Percentiles rank a stretch among this genome's conserved stretches.
Conservation (phyloP, 106 monocot species). For the Acanthochlamys bracteata region DNA sequence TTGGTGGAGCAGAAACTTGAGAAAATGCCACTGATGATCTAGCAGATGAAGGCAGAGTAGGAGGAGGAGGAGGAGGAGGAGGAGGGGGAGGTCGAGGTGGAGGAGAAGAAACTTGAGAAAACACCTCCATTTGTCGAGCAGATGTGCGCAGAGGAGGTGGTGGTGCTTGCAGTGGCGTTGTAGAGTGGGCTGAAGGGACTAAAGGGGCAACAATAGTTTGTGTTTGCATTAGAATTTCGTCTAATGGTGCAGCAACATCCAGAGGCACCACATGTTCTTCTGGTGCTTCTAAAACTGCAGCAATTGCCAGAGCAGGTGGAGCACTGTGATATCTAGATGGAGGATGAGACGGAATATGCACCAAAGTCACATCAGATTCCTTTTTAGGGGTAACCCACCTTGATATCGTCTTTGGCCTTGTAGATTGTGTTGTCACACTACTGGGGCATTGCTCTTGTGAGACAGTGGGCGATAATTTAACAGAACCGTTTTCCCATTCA, state of each 20-base stretch:
- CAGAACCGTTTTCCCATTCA: conserved; percentile 20
- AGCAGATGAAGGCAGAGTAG: conserved; percentile 5
- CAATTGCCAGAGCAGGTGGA: conserved; percentile 58
- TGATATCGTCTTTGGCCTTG: conserved; percentile 42
- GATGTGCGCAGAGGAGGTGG: conserved; percentile 3
- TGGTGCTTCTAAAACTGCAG: conserved; percentile 18
- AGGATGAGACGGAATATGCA: conserved; percentile 57
- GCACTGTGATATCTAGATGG: conserved; percentile 86
- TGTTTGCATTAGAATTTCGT: too few species aligned
- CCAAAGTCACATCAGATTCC: conserved; percentile 38
- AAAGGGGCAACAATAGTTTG: too few species aligned
- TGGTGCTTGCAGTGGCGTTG: conserved; percentile 10
- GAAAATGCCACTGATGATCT: background rate
- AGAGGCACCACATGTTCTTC: conserved; percentile 5
- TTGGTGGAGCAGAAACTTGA: conserved; percentile 10
- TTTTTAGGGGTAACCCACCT: conserved; percentile 76
- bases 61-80: conserved; percentile 10
- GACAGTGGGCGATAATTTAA: conserved; percentile 22
- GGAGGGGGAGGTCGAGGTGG: background rate
- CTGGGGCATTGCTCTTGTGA: conserved; percentile 23
- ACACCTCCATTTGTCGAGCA: too few species aligned
- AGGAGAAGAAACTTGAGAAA: background rate
- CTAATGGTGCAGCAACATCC: background rate
- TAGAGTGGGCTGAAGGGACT: conserved; percentile 4
- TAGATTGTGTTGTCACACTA: conserved; percentile 9